A percentile compares a stretch with the other conserved stretches of the same genome.
phyloP scores from a whole-genome alignment of 2,329 filamentous ascomycete genomes.

The Colletotrichum scovillei region DNA sequence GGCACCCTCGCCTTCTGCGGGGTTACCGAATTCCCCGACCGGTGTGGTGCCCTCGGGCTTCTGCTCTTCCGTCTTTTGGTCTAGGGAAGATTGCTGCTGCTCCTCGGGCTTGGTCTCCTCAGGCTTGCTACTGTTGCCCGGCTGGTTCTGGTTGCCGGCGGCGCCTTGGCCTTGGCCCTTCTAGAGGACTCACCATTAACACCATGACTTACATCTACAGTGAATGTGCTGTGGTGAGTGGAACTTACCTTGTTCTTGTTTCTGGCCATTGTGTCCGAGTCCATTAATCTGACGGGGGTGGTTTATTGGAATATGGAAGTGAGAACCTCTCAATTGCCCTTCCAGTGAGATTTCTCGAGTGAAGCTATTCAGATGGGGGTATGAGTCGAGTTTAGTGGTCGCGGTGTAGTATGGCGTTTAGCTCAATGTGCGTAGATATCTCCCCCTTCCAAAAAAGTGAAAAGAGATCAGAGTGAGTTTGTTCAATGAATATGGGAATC shows the following conservation, averaged over 20 bases:
- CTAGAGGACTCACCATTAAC: background rate
- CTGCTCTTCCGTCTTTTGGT: conserved; percentile 20
- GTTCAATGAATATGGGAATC: background rate
- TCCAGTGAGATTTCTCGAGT: background rate
- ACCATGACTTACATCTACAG: background rate
- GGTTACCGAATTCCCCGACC: conserved; percentile 26
- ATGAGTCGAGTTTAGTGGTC: background rate
- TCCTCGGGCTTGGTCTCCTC: conserved; percentile 19
- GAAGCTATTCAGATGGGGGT: background rate
- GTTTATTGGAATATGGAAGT: background rate
- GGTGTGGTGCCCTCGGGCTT: conserved; percentile 29
- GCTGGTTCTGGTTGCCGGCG: conserved; percentile 5
- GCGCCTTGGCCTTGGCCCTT: conserved; percentile 17
- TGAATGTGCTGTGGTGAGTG: background rate
- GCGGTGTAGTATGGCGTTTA: background rate
- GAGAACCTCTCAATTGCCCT: background rate
- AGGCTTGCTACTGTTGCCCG: conserved; percentile 23
- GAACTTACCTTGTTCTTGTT: conserved; percentile 35
- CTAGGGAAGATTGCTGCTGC: conserved; percentile 1
- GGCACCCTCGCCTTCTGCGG: conserved; percentile 7
- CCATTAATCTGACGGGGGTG: conserved; percentile 11
- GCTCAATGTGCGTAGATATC: background rate
- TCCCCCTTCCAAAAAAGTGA: background rate
- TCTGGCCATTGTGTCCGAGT: conserved; percentile 33
- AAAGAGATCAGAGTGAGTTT: background rate